Conservation (phyloP, 2,329 filamentous ascomycete genomes). For the Pyricularia grisea region DNA sequence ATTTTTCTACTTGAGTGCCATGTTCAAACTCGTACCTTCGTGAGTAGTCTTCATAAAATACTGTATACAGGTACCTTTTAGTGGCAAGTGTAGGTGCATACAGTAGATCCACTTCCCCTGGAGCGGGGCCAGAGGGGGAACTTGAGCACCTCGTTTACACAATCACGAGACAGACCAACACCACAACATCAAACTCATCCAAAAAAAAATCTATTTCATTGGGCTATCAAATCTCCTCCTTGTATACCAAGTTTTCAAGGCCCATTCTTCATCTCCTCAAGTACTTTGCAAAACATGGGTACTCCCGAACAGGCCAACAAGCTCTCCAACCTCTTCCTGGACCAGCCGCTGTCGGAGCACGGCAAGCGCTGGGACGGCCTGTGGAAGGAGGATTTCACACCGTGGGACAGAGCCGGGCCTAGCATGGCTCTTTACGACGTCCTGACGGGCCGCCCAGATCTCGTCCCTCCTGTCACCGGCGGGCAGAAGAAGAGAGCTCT, state of each 20-base stretch:
- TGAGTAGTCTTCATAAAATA: too few species aligned
- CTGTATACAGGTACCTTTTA: too few species aligned
- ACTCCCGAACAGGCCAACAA: conserved; percentile 12
- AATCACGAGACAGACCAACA: too few species aligned
- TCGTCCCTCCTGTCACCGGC: conserved; percentile 23
- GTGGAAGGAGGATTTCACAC: conserved; percentile 34
- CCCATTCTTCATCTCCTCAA: background rate
- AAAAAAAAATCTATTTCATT: too few species aligned
- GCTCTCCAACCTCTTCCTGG: conserved; percentile 15
- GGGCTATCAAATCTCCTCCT: too few species aligned
- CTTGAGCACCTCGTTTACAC: too few species aligned
- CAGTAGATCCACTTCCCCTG: too few species aligned
- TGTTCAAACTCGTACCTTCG: too few species aligned
- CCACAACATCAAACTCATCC: too few species aligned
- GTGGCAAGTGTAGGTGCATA: too few species aligned
- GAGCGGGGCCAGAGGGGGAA: too few species aligned
- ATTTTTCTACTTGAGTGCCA: too few species aligned
- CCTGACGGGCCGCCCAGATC: conserved; percentile 32
- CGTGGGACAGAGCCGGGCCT: conserved; percentile 48
- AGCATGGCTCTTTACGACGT: conserved; percentile 45
- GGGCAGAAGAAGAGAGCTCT: conserved; percentile 39
- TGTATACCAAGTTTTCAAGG: background rate
- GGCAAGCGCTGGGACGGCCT: conserved; percentile 34
- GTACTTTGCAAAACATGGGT: background rate
- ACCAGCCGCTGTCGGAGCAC: conserved; percentile 8